Evolutionary conservation across 2,329 filamentous ascomycete genomes (phyloP).

Genomic region (Gnomoniopsis smithogilvyi): DNA sequence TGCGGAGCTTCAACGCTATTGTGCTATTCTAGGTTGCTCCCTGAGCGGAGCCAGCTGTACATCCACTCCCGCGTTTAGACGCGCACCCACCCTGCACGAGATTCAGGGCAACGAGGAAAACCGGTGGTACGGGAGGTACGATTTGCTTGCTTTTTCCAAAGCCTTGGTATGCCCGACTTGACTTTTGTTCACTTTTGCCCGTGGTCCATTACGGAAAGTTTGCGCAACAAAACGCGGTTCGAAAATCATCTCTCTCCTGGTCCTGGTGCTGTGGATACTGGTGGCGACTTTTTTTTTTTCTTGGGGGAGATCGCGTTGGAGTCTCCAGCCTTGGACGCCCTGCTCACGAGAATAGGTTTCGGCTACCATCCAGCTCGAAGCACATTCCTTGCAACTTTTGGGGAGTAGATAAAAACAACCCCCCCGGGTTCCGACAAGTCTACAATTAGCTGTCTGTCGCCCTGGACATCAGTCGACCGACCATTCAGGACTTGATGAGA

Average conservation of each 20-base stretch:
- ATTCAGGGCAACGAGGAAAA: not conserved
- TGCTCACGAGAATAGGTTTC: constrained; percentile 14
- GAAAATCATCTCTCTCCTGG: constrained; percentile 5
- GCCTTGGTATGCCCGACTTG: constrained; percentile 8
- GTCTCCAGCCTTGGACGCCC: constrained; percentile 10
- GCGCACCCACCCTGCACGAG: constrained; percentile 5
- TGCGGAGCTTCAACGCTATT: constrained; percentile 11
- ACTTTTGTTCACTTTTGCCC: not conserved
- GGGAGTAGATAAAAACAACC: constrained; percentile 15
- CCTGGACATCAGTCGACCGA: constrained; percentile 12
- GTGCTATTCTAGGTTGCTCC: constrained; percentile 12
- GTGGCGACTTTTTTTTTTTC: constrained; percentile 13
- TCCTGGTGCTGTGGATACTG: constrained; percentile 18
- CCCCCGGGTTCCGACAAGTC: constrained; percentile 8
- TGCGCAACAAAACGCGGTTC: constrained; percentile 6
- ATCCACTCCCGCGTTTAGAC: constrained; percentile 5
- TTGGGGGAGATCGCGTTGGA: constrained; percentile 11
- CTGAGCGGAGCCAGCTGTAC: constrained; percentile 13
- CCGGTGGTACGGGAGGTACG: not conserved
- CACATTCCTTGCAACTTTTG: constrained; percentile 10
- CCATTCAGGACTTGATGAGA: constrained; percentile 11
- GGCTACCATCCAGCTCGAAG: constrained; percentile 12
- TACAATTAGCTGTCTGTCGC: not conserved
- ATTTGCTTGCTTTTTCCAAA: constrained; percentile 8
- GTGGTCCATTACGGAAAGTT: constrained; percentile 1